Evolutionary conservation across 1,284 basidiomycete genomes (phyloP).

Genomic region (Xerocomus nothofagi): DNA sequence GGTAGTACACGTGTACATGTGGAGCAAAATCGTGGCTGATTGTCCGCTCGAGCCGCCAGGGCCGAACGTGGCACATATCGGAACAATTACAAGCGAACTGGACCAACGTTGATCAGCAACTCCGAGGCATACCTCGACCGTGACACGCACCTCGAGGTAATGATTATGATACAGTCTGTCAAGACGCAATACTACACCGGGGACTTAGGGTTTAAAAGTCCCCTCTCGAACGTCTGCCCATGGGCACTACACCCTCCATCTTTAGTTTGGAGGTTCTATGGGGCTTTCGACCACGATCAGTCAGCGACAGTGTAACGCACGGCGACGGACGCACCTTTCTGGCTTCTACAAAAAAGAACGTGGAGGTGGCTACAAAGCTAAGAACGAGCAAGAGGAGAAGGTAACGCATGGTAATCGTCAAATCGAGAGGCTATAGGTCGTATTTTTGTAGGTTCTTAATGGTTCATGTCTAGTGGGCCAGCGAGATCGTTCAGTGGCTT

Average conservation of each 20-base stretch:
- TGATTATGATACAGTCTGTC: constrained; percentile 28
- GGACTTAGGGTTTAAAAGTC: constrained; percentile 34
- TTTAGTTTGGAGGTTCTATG: constrained; percentile 19
- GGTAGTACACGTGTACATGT: constrained; percentile 21
- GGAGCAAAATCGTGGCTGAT: constrained; percentile 4
- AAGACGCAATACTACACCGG: constrained; percentile 17
- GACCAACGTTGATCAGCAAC: constrained; percentile 6
- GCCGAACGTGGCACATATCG: constrained; percentile 1
- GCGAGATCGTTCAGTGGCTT: constrained; percentile 2
- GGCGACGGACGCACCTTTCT: constrained; percentile 23
- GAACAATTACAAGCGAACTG: constrained; percentile 15
- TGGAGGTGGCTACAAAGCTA: constrained; percentile 31
- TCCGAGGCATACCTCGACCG: not conserved
- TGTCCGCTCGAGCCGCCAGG: constrained; percentile 14
- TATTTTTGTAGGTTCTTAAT: constrained; percentile 17
- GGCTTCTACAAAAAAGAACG: constrained; percentile 34
- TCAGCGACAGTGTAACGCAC: constrained; percentile 9
- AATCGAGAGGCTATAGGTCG: not conserved
- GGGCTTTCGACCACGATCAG: constrained; percentile 16
- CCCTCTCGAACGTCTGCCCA: constrained; percentile 14
- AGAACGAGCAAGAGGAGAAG: constrained; percentile 33
- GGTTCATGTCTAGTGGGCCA: constrained; percentile 34
- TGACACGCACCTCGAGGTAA: constrained; percentile 12
- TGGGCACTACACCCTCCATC: not conserved
- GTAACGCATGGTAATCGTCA: constrained; percentile 23